Base-by-base conservation (phyloP, 2,329 filamentous ascomycete genomes). In the Hymenotorrendiella dingleyae region DNA sequence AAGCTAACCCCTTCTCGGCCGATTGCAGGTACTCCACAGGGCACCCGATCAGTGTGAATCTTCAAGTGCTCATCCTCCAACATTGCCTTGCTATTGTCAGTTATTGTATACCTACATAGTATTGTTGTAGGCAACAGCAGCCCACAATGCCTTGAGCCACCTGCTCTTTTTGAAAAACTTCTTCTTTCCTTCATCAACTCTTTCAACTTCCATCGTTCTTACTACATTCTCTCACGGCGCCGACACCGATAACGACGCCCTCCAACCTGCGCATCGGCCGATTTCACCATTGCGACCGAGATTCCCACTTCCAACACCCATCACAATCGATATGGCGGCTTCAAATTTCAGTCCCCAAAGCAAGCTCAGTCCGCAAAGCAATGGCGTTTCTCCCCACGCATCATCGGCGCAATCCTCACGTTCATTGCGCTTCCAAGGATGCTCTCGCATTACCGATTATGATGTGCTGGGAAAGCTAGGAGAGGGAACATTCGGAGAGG, bases 401-500 rank as follows among this genome's bases (percentile, higher is more conserved):
- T 80, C 78, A 60, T 76, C 78, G 26, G 60, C 71, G n/a, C 69
- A 54, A 36, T 38, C 54, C 38, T 66, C 70, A 61, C 74, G 74
- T 36, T 69, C 67, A 58, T 67, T 66, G 46, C 82, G 76, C 52
- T 98, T 94, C 63, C 72, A 73, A 40, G 93, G 93, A 49, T 96
- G 91, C 70, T 93, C 89, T 36, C 80, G 78, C 58, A 89, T 94
- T 53, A 69, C 71, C 54, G 84, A 89, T 54, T 94, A 93, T 63
- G 85, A 90, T 54, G 70, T 93, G 27, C 68, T 85, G 54, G 80
- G 80, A 40, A 94, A 94, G 67, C 77, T 98, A 43, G 91, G 91
- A 54, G 91, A 97, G 64, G 91, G 91, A 48, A 97, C 91, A 17
- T 97, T 97, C 67, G 91, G 91, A 82, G 89, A 97, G 68, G 93